Evolutionary conservation across 306 rosid genomes (phyloP).

Genomic region (Vigna unguiculata): DNA sequence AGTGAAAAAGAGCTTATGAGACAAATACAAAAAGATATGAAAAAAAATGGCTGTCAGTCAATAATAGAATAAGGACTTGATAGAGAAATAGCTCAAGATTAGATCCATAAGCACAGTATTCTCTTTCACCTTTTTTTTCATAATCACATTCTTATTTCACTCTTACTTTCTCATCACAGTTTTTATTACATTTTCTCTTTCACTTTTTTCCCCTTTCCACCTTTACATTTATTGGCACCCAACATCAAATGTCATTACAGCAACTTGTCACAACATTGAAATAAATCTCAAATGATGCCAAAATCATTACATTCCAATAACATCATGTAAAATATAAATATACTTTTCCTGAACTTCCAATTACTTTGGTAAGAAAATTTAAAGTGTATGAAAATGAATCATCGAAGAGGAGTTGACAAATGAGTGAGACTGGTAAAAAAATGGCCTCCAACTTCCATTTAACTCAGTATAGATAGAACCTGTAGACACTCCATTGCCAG

Average conservation of each 20-base stretch:
- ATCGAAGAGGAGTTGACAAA: constrained; percentile 10
- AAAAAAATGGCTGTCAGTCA: no score
- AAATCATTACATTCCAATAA: constrained; percentile 21
- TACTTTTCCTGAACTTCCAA: background rate
- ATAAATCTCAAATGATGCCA: background rate
- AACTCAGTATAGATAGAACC: constrained; percentile 11
- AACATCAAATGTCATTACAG: background rate
- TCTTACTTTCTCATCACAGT: no score
- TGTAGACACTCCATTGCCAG: background rate
- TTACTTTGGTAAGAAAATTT: background rate
- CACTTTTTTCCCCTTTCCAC: no score
- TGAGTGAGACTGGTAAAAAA: background rate
- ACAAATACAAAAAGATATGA: no score
- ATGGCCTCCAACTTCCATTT: constrained; percentile 15
- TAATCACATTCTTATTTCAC: no score
- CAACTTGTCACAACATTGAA: background rate
- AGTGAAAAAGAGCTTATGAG: no score
- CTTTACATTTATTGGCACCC: background rate
- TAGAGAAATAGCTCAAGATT: no score
- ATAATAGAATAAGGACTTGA: no score
- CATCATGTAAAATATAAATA: background rate
- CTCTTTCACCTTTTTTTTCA: no score
- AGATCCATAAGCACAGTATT: no score
- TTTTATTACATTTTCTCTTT: background rate
- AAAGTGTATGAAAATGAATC: background rate